Base-by-base conservation (phyloP, 441 rosid genomes). In the Gossypium laxum region DNA sequence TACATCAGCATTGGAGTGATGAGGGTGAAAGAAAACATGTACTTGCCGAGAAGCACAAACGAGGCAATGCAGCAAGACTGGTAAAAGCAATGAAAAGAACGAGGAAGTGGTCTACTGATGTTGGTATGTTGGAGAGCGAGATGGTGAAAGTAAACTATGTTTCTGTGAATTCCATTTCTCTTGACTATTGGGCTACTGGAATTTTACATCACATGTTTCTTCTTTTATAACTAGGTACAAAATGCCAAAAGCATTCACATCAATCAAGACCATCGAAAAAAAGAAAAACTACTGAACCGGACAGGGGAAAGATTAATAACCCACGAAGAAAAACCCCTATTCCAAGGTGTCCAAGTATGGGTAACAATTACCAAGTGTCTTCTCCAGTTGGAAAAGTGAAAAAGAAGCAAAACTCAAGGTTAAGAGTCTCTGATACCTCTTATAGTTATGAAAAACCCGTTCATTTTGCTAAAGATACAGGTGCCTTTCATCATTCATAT, bases 11-110 rank as follows among this genome's bases (percentile, higher is more conserved):
- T 8, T 87, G 90, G 90, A 58, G 55, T 70, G 73, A 79, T 64
- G 90, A 84, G 78, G 82, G 75, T 1, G 86, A 84, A 72, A 85
- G 90, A 72, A 32, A 50, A 12, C 74, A 77, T 67, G 79, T 87
- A 58, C 85, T 87, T 71, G 80, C 71, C 28, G 90, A 87, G 83
- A 89, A 89, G 80, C 87, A 84, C 74, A 72, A 70, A 70, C 84
- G 90, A 74, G 94, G 91, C 65, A 51, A 82, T 2, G 88, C 79
- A 45, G 89, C 89, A 72, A 85, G 93, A 84, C 72, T 67, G 69
- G 69, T 70, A 60, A 85, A 81, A 75, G 78, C 61, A 75, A 69
- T 55, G 76, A 76, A 76, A 73, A 79, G 75, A 79, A 74, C 75
- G 14, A 76, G 75, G 68, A 71, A 45, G 0, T 43, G 69, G 69